Base-by-base conservation (phyloP, 768 basidiomycete species). In the Tulasnella sp. region DNA sequence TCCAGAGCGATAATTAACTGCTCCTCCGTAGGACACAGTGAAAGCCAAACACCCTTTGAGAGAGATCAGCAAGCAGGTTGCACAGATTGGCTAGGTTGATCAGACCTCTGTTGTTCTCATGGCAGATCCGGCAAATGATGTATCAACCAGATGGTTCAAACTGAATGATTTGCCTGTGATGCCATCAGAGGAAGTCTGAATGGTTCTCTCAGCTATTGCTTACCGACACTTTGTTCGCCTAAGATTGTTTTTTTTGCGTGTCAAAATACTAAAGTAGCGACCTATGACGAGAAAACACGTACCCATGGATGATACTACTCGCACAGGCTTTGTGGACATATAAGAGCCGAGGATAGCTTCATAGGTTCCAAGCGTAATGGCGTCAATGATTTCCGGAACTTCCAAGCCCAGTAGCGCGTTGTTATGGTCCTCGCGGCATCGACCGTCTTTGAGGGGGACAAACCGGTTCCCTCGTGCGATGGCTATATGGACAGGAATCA, bases 231-330 rank as follows among this genome's bases (percentile, higher is more conserved):
- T 42, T 78, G 77, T 35, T 78, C 77, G 5, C 77, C 75, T 77
- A 40, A 44, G 35, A 39, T 20, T 32, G 35, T 37, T 15, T 15
- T n/a, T 0, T 35, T 16, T 0, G 13, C 44, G 15, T 16, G 44
- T 44, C 44, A 44, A 7, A 44, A 15, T 44, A 16, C 15, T 18
- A 1, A 16, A 18, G 16, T 15, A 18, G 16, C 44, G 16, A 44
- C 44, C 3, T 3, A 44, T 0, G 13, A 44, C 44, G 35, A 13
- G 44, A 40, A 15, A 44, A 13, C 11, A 70, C 75, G 75, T 77
- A 85, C 87, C 90, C 90, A 91, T 90, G 0, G 90, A 91, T 0
- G 90, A 89, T 0, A 91, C 90, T 4, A 91, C 90, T 80, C 86
- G 87, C 23, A 91, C 89, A 1, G 89, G 90, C 89, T 90, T 90